Evolutionary conservation across 106 monocot species (phyloP), one percentile per base, ranked within the genome.

Genomic region (Gastrodia elata): DNA sequence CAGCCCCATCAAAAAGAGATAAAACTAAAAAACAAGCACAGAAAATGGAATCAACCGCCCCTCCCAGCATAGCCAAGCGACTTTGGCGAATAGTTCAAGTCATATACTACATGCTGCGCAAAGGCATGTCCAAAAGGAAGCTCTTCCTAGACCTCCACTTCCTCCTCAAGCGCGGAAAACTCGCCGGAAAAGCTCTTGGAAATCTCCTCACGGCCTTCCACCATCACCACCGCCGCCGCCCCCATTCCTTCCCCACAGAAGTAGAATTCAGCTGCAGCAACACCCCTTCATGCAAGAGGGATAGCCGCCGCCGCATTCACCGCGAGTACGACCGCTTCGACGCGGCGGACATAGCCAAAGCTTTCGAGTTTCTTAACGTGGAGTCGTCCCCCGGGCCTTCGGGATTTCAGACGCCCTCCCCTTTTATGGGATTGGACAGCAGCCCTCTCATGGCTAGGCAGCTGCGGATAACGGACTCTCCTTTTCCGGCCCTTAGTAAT

Each of bases 211-310:
- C 57, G 40, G 46, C 56, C 73, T 75, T 76, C 73, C 79, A 76
- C 35, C 75, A 68, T 43, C 37, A n/a, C 67, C 48, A 57, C 71
- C 16, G n/a, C 36, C 76, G 2, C 24, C 71, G 32, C 38, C 70
- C 38, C 40, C 24, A 36, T 73, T 49, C 61, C 83, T 37, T 5
- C 64, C 82, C 88, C 15, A 43, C 33, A 9, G 91, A 86, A 46
- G 82, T 88, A 8, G 80, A 91, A 77, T 88, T 91, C 82, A 88
- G 88, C 80, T 88, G 91, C 80, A 84, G 82, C 86, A 85, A 77
- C 83, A 91, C 88, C 42, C 88, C 91, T 68, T 52, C 68, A 68
- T 38, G 48, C 57, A 76, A 58, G 34, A 30, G 39, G 6, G 33
- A 24, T 22, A 28, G 24, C 32, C 72, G 37, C 30, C 76, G 38